A percentile compares a stretch with the other conserved stretches of the same genome.
phyloP scores from a whole-genome alignment of 768 basidiomycete genomes.

The Tricholoma terreum region DNA sequence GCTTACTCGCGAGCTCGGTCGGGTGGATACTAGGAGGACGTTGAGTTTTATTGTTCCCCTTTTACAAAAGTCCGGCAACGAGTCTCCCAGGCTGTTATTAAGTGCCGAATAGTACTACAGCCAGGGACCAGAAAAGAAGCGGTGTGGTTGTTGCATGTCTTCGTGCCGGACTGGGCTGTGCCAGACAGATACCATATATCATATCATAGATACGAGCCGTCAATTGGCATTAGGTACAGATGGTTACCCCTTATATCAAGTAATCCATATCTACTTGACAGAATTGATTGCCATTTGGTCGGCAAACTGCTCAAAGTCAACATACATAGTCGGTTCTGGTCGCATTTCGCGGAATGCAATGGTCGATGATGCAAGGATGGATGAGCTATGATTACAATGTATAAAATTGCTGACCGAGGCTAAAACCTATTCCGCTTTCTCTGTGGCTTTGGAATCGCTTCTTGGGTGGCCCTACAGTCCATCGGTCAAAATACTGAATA shows the following conservation, averaged over 20 bases:
- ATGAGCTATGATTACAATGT: conserved; percentile 3
- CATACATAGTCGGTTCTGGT: too few species aligned
- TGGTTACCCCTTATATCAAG: too few species aligned
- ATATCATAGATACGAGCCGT: too few species aligned
- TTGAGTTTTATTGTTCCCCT: background rate
- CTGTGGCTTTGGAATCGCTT: conserved; percentile 41
- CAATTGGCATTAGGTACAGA: too few species aligned
- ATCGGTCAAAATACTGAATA: conserved; percentile 5
- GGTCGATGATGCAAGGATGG: background rate
- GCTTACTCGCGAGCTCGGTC: too few species aligned
- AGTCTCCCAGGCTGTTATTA: conserved; percentile 8
- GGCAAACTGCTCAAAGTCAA: too few species aligned
- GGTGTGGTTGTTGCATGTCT: conserved; percentile 23
- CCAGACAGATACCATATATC: background rate
- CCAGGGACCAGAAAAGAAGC: conserved; percentile 12
- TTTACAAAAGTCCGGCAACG: too few species aligned
- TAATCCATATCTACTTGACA: too few species aligned
- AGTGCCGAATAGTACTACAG: conserved; percentile 1
- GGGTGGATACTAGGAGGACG: too few species aligned
- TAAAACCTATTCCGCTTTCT: conserved; percentile 61
- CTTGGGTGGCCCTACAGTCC: conserved; percentile 35
- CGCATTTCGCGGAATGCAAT: background rate
- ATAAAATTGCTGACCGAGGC: background rate
- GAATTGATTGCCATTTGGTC: too few species aligned
- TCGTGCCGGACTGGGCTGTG: conserved; percentile 3